Conservation (phyloP, 495 filamentous ascomycete genomes). For the Annulohypoxylon stygium region DNA sequence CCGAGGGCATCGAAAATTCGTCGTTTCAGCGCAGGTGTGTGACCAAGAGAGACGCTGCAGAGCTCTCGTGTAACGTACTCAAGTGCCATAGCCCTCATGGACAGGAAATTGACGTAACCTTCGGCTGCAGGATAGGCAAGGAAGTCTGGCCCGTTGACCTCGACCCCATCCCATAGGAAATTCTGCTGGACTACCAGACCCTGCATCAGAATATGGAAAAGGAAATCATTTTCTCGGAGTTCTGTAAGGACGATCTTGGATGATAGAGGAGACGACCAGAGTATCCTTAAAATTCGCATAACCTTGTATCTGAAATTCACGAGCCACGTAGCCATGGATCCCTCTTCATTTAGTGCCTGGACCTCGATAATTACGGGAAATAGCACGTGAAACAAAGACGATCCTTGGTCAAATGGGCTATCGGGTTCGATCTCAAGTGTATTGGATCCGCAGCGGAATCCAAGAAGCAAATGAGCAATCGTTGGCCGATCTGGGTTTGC, state of each 20-base stretch:
- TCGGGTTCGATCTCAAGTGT: slow-evolving; percentile 72
- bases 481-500: slow-evolving; percentile 78
- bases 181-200: slow-evolving; percentile 73
- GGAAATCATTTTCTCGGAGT: slow-evolving; percentile 78
- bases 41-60: slow-evolving; percentile 75
- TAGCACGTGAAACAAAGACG: slow-evolving; percentile 86
- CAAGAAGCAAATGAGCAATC: slow-evolving; percentile 90
- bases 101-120: slow-evolving; percentile 79
- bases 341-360: slow-evolving; percentile 70
- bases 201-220: slow-evolving; percentile 75
- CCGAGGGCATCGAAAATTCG: slow-evolving; percentile 83
- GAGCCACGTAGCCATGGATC: slow-evolving; percentile 75
- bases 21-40: slow-evolving; percentile 79
- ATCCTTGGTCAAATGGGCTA: slow-evolving; percentile 72
- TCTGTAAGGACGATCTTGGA: slow-evolving; percentile 78
- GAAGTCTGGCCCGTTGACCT: slow-evolving; percentile 67
- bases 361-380: slow-evolving; percentile 73
- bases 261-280: slow-evolving; percentile 90
- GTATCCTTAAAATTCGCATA: slow-evolving; percentile 78
- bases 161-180: slow-evolving; percentile 76
- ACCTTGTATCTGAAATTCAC: slow-evolving; percentile 78
- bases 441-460: slow-evolving; percentile 79
- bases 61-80: slow-evolving; percentile 89
- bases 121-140: slow-evolving; percentile 71
- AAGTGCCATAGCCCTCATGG: slow-evolving; percentile 77